Evolutionary conservation across 768 basidiomycete species (phyloP), one percentile per base, ranked within the genome.

Genomic region (Pisolithus marmoratus): DNA sequence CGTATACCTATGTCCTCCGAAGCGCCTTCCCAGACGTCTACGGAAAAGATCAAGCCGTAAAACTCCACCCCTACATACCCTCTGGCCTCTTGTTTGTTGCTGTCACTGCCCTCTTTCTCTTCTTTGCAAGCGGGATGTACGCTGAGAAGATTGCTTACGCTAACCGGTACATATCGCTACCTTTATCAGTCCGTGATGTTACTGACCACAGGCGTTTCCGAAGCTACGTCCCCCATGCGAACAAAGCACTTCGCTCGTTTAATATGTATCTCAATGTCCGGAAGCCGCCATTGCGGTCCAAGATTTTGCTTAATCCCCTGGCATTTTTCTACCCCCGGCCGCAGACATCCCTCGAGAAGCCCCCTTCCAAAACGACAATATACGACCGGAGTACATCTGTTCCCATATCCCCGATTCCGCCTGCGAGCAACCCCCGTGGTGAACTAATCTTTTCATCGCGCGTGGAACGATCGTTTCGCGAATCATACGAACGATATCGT

Each of bases 241-340:
- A 98, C 68, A 82, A 85, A 43, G 84, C 94, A 0, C 76, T 99
- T 14, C 83, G 95, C 17, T 88, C 86, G 19, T 87, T 97, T 68
- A 99, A 99, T 68, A 94, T 99, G 85, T 90, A 91, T 62, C 79
- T 99, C 59, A 99, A 99, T 72, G 89, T 95, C 61, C 87, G 94
- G 38, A 82, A 83, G 58, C 85, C 84, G 2, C 82, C 91, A 0
- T 70, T 89, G 15, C 77, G 80, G 29, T 82, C 85, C 11, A 82
- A 79, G 60, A 69, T 83, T 55, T 63, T 74, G 22, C 66, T 65
- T 55, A 68, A 67, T 52, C 69, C 71, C 48, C 63, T 78, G n/a
- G 61, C 71, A 36, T 63, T 74, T 11, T 62, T 72, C 42, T 69
- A 70, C 44, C 63, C 69, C 41, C 63, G 71, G 11, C 67, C 64